Evolutionary conservation across 805 yeast species (phyloP), one percentile per base, ranked within the genome.

Genomic region (Wickerhamomyces kurtzmanii): DNA sequence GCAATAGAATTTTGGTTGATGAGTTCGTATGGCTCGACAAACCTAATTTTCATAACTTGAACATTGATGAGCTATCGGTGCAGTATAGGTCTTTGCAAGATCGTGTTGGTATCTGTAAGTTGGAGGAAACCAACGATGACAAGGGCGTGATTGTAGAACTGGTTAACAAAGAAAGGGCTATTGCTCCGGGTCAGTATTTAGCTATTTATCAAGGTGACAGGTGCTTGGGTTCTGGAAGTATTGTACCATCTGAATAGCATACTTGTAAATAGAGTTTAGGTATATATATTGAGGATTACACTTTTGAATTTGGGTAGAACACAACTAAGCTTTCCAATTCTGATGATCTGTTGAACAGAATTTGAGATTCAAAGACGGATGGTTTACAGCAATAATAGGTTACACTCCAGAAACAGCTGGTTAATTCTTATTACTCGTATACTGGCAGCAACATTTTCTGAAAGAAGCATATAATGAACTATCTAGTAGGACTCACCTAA

Each of bases 161-260:
- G 17, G 33, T 37, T 1, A 53, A 59, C 1, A 50, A 57, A 17
- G 69, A 70, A 19, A 55, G 85, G 27, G 96, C 94, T 0, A 71
- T 91, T 45, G 87, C 96, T 0, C 83, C 87, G 0, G 98, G 97
- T 0, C 98, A 89, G 49, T 76, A 71, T 39, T 54, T 85, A 12
- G 94, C 82, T 1, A 47, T 89, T 5, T 91, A 87, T 49, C 54
- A 67, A 22, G 70, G 66, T 2, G 76, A 75, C 26, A 54, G 71
- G 30, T 76, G 89, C 0, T 43, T 87, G 8, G 96, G 95, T 0
- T 61, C 72, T 12, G 81, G 80, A 2, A 38, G 48, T 16, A 68
- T 64, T 12, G 30, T 11, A n/a, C 15, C n/a, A 20, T 15, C 23
- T 12, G 22, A 27, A 14, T 22, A 13, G 12, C 17, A 23, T 17